Base-by-base conservation (phyloP, 1,139 yeast species). In the Scheffersomyces segobiensis region DNA sequence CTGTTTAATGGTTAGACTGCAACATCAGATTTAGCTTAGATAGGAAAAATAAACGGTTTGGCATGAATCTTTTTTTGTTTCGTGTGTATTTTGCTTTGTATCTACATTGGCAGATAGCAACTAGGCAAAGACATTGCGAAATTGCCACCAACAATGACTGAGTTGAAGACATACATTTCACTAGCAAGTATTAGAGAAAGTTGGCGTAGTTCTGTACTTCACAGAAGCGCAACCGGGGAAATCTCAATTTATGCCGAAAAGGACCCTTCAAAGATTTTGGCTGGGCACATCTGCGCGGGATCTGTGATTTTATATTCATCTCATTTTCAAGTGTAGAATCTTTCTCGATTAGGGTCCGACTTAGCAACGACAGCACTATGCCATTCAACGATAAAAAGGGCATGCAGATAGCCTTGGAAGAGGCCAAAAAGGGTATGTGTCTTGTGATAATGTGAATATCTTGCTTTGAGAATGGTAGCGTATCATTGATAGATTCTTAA, bases 341-440 rank as follows among this genome's bases (percentile, higher is more conserved):
- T 8, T 32, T 32, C 42, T 32, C 42, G 14, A 32, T 32, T 32
- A 7, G 42, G 42, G 42, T 10, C 42, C 42, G 32, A 32, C 14
- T 4, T 32, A 14, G 42, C 42, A 32, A 32, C 42, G 10, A 32
- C 39, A 49, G 47, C 18, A 62, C 18, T 2, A 84, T 83, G 87
- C 59, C 80, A 49, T 85, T 84, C 62, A 87, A 87, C 74, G 96
- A 90, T 72, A 71, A 71, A 32, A 76, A 81, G 62, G 96, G 96
- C 53, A 73, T 90, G 79, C 77, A 82, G 60, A 83, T 88, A 56
- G 95, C 96, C 57, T 77, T 85, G 52, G 91, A 88, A 66, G 91
- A 90, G 76, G 96, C 96, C 2, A 71, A 73, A 56, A 80, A 81
- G 62, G 86, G 93, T 76, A 72, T 60, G 85, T 74, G 46, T 17